Percentiles rank a stretch among this genome's conserved stretches.
These are phyloP conservation scores for rapeseed (Brassica napus) DNA, from an alignment of 345 rosid species.

Conservation along the genomic window DNA sequence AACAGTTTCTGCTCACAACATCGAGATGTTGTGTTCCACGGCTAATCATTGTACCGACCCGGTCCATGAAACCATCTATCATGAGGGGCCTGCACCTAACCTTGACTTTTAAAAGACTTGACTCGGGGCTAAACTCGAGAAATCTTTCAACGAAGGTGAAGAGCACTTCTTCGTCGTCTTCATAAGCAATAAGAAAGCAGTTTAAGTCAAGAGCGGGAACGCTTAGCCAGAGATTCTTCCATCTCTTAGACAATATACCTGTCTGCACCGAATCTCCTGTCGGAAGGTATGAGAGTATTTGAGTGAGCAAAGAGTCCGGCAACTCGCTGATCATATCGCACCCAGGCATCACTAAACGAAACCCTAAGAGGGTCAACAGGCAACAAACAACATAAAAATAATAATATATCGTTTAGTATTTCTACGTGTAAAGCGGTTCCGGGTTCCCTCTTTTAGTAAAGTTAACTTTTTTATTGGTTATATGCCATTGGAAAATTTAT, in stretches of 20 bases:
- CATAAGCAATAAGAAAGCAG: neutral
- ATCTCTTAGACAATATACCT: constrained; percentile 15
- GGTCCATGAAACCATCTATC: neutral
- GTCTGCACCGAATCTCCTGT: constrained; percentile 13
- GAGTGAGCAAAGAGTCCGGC: constrained; percentile 18
- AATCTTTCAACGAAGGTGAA: neutral
- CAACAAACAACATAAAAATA: too few species aligned
- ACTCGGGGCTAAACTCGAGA: neutral
- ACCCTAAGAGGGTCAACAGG: neutral
- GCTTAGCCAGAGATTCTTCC: constrained; percentile 2
- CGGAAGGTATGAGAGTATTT: constrained; percentile 26
- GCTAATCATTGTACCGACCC: neutral
- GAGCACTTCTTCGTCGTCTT: neutral
- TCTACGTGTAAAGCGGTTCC: too few species aligned
- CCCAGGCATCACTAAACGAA: neutral
- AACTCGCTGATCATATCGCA: constrained; percentile 12
- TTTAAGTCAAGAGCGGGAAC: constrained; percentile 15
- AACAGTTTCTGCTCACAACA: neutral
- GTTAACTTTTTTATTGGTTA: too few species aligned
- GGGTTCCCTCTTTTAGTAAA: too few species aligned
- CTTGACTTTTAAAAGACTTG: neutral
- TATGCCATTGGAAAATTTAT: too few species aligned
- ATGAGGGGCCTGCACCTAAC: too few species aligned
- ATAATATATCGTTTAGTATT: too few species aligned
- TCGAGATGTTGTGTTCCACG: constrained; percentile 6